phyloP scores from a whole-genome alignment of 2,329 filamentous ascomycete genomes.

The Orbilia quercus region DNA sequence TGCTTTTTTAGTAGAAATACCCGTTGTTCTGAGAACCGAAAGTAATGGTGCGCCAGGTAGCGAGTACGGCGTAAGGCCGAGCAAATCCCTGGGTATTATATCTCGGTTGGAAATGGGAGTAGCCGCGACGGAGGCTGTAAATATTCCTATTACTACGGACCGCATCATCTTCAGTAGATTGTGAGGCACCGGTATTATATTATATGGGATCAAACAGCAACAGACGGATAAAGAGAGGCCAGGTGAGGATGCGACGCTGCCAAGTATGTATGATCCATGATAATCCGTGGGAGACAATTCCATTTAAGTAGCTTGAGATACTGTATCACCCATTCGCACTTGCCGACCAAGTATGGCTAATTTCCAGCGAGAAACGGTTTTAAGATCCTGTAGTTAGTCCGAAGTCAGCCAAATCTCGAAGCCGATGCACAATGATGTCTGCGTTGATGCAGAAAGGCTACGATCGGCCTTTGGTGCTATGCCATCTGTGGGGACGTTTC shows the following conservation, averaged over 20 bases:
- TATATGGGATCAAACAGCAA: too few relatives aligned
- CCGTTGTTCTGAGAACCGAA: slow-evolving; percentile 1
- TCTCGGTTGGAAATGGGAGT: slow-evolving; percentile 6
- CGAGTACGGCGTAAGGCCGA: slow-evolving; percentile 1
- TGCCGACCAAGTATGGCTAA: neutral
- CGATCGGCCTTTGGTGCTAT: slow-evolving; percentile 18
- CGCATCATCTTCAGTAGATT: neutral
- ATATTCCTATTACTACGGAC: slow-evolving; percentile 5
- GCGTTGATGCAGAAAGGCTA: slow-evolving; percentile 27
- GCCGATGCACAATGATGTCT: slow-evolving; percentile 27
- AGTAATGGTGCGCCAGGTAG: neutral
- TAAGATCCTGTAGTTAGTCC: slow-evolving; percentile 18
- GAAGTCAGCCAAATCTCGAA: slow-evolving; percentile 10
- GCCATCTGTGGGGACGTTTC: slow-evolving; percentile 33
- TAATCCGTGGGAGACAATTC: neutral
- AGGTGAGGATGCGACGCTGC: too few relatives aligned
- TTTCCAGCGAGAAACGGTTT: neutral
- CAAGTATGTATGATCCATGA: too few relatives aligned
- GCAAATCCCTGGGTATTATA: neutral
- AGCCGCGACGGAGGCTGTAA: neutral
- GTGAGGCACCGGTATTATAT: too few relatives aligned
- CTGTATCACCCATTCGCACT: neutral
- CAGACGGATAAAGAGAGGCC: too few relatives aligned
- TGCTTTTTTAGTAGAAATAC: slow-evolving; percentile 19
- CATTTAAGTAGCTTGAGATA: slow-evolving; percentile 11